phyloP scores from a whole-genome alignment of 495 filamentous ascomycete species.

The Penicillium longicatenatum region DNA sequence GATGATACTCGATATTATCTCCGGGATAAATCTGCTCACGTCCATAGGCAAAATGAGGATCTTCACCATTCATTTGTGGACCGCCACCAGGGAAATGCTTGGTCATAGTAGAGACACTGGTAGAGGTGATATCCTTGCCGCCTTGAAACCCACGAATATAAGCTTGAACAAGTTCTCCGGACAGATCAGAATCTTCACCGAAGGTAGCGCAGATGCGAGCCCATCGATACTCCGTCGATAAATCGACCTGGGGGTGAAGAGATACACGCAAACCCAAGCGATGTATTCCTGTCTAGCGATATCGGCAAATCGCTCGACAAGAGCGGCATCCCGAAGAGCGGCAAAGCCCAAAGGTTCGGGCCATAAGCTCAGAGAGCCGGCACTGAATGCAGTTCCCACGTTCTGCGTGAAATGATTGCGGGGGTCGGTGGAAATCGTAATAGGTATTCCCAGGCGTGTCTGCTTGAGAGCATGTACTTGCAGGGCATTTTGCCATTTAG shows the following conservation, averaged over 20 bases:
- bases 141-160: not conserved
- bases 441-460: not conserved
- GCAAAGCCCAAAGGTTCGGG: not conserved
- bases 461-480: not conserved
- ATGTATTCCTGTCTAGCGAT: not conserved
- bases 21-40: slow-evolving; percentile 38
- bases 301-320: not conserved
- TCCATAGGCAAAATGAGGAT: slow-evolving; percentile 40
- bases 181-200: slow-evolving; percentile 34
- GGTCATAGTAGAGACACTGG: slow-evolving; percentile 33
- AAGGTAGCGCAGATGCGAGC: slow-evolving; percentile 28
- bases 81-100: slow-evolving; percentile 44
- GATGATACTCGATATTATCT: slow-evolving; percentile 35
- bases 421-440: not conserved
- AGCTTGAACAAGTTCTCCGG: slow-evolving; percentile 17
- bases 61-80: slow-evolving; percentile 37
- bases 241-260: slow-evolving; percentile 39
- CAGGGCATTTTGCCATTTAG: not conserved
- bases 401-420: not conserved
- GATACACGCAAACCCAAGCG: slow-evolving; percentile 11
- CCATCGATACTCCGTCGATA: slow-evolving; percentile 41
- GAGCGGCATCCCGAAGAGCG: not conserved
- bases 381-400: not conserved
- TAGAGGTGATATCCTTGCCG: slow-evolving; percentile 10
- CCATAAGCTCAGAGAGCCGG: not conserved